phyloP scores from a whole-genome alignment of 2,329 filamentous ascomycete species.

The Cladophialophora bantiana region DNA sequence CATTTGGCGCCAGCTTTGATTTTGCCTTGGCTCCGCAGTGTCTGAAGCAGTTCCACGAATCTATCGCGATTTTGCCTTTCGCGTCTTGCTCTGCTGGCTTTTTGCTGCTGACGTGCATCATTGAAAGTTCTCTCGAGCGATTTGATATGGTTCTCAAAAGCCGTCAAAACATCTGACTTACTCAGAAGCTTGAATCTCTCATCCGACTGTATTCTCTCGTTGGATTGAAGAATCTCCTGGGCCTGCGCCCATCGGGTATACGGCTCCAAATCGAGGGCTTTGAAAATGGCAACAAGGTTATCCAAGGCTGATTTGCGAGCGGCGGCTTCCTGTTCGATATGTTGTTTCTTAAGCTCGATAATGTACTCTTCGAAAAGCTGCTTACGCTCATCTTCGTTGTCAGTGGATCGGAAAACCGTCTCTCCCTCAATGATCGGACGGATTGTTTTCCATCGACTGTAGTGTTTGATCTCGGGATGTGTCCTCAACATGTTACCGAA shows the following conservation, averaged over 20 bases:
- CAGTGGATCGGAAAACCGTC: constrained; percentile 91
- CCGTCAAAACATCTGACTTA: constrained; percentile 87
- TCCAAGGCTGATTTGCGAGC: constrained; percentile 82
- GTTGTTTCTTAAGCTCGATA: constrained; percentile 77
- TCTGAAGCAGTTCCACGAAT: constrained; percentile 75
- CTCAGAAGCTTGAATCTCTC: constrained; percentile 84
- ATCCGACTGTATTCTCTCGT: constrained; percentile 77
- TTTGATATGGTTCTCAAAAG: constrained; percentile 96
- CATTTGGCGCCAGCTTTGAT: constrained; percentile 92
- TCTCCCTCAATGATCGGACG: constrained; percentile 93
- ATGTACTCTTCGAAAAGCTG: constrained; percentile 95
- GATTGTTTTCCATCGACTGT: constrained; percentile 96
- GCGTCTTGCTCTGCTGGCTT: constrained; percentile 77
- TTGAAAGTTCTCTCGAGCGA: constrained; percentile 89
- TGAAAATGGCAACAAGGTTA: constrained; percentile 78
- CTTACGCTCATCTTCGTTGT: constrained; percentile 83
- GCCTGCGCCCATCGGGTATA: constrained; percentile 96
- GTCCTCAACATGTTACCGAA: constrained; percentile 96
- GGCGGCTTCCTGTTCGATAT: constrained; percentile 76
- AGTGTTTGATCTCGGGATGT: constrained; percentile 96
- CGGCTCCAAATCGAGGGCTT: constrained; percentile 82
- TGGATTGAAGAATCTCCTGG: constrained; percentile 78
- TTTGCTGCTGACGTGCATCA: constrained; percentile 85
- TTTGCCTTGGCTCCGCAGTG: constrained; percentile 76
- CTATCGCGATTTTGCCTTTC: constrained; percentile 87